A percentile compares a stretch with the other conserved stretches of the same genome.
Conservation (phyloP, 371 early-diverging fungal genomes). For the Actinomortierella ambigua region DNA sequence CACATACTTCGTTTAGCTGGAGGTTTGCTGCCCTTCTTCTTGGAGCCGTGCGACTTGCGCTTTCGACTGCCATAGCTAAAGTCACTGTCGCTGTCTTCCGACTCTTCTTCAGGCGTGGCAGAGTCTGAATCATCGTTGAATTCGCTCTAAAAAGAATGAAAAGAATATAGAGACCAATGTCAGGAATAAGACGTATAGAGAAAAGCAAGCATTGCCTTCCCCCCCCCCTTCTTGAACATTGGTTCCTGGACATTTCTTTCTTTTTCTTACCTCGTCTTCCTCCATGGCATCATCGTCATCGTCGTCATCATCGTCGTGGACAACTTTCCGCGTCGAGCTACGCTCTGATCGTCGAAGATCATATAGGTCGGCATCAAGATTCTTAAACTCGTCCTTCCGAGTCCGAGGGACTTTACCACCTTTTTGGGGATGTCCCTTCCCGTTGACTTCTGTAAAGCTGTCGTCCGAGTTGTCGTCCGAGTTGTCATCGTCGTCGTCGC, state of each 20-base stretch:
- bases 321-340: conserved; percentile 24
- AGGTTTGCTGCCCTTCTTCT: neutral
- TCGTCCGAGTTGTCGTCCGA: conserved; percentile 30
- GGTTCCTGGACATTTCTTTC: too few relatives aligned
- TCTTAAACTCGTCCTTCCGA: conserved; percentile 27
- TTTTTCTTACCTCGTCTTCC: conserved; percentile 20
- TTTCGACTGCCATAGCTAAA: conserved; percentile 30
- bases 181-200: too few relatives aligned
- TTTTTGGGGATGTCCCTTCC: conserved; percentile 21
- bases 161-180: too few relatives aligned
- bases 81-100: conserved; percentile 45
- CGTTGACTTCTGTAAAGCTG: conserved; percentile 44
- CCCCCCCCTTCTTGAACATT: too few relatives aligned
- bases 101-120: conserved; percentile 19
- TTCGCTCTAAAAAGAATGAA: too few relatives aligned
- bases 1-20: too few relatives aligned
- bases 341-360: conserved; percentile 61
- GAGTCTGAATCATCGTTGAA: conserved; percentile 37
- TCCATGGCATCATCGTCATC: conserved; percentile 29
- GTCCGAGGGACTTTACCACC: conserved; percentile 22
- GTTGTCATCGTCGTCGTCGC: conserved; percentile 9
- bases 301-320: conserved; percentile 25
- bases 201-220: too few relatives aligned
- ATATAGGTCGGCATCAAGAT: conserved; percentile 57
- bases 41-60: conserved; percentile 14